Percentiles rank a stretch among this genome's conserved stretches.
These are phyloP conservation scores for Colletotrichum musicola DNA, from an alignment of 2,329 filamentous ascomycete species.

Conservation along the genomic window DNA sequence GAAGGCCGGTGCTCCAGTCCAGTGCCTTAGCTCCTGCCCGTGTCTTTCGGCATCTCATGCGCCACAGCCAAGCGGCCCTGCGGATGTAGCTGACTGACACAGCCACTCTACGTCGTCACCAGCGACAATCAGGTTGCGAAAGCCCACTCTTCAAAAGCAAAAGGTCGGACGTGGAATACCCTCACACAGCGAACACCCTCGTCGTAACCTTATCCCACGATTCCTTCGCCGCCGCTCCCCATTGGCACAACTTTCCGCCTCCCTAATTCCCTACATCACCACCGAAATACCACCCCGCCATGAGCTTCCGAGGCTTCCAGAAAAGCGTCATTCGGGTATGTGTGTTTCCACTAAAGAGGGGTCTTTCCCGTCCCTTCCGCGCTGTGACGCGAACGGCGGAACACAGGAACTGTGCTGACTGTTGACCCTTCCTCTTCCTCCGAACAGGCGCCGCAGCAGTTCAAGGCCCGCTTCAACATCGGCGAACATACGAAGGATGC, in stretches of 20 bases:
- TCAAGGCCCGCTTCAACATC: constrained; percentile 94
- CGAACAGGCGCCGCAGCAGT: constrained; percentile 83
- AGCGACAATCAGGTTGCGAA: constrained; percentile 40
- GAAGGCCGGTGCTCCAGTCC: constrained; percentile 11
- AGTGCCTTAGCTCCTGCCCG: constrained; percentile 34
- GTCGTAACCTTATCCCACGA: constrained; percentile 31
- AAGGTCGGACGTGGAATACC: constrained; percentile 39
- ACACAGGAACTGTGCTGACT: constrained; percentile 27
- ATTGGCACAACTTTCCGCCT: constrained; percentile 25
- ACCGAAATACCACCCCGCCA: constrained; percentile 55
- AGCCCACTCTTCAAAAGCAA: constrained; percentile 39
- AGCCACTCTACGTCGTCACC: constrained; percentile 51
- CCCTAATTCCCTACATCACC: constrained; percentile 31
- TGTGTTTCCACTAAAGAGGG: constrained; percentile 43
- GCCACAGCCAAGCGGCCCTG: constrained; percentile 39
- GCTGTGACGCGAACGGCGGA: constrained; percentile 11
- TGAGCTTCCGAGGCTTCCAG: constrained; percentile 98
- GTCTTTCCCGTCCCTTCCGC: constrained; percentile 24
- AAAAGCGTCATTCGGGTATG: constrained; percentile 87
- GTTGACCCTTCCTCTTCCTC: constrained; percentile 8
- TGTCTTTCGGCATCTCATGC: constrained; percentile 28
- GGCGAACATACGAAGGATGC: constrained; percentile 96
- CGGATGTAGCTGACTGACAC: constrained; percentile 39
- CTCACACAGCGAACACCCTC: constrained; percentile 34
- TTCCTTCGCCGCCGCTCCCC: constrained; percentile 8